Evolutionary conservation across 768 basidiomycete species (phyloP).

Genomic region (Panaeolus cyanescens): DNA sequence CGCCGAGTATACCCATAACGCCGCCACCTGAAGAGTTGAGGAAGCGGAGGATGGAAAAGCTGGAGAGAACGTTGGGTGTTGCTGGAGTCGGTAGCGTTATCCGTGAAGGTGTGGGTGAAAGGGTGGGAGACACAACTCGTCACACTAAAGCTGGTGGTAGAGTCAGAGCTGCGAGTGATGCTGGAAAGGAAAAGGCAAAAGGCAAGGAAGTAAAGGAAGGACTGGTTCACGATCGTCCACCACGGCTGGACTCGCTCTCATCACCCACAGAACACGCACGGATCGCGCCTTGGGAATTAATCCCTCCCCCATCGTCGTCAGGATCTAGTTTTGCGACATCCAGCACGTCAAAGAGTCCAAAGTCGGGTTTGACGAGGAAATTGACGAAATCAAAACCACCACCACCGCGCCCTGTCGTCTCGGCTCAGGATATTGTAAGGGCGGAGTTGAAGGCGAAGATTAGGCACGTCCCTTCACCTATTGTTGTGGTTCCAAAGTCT

Average conservation of each 20-base stretch:
- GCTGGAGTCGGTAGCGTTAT: background rate
- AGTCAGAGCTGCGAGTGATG: background rate
- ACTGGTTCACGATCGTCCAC: background rate
- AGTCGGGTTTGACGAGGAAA: background rate
- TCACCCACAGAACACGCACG: background rate
- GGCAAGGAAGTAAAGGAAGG: background rate
- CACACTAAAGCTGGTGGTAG: too few relatives aligned
- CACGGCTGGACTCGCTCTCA: background rate
- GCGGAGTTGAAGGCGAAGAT: background rate
- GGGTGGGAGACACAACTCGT: too few relatives aligned
- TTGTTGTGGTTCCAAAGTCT: background rate
- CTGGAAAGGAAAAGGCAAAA: background rate
- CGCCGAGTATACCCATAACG: background rate
- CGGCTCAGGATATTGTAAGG: background rate
- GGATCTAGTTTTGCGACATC: too few relatives aligned
- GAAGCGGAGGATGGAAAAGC: background rate
- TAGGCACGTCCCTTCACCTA: background rate
- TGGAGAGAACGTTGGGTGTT: background rate
- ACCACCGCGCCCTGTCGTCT: background rate
- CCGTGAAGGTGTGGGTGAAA: background rate
- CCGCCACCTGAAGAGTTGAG: background rate
- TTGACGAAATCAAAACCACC: background rate
- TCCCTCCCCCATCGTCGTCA: too few relatives aligned
- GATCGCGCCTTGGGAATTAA: background rate
- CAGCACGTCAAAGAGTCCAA: background rate